Evolutionary conservation across 306 rosid genomes (phyloP).

Genomic region (Lathyrus aphaca): DNA sequence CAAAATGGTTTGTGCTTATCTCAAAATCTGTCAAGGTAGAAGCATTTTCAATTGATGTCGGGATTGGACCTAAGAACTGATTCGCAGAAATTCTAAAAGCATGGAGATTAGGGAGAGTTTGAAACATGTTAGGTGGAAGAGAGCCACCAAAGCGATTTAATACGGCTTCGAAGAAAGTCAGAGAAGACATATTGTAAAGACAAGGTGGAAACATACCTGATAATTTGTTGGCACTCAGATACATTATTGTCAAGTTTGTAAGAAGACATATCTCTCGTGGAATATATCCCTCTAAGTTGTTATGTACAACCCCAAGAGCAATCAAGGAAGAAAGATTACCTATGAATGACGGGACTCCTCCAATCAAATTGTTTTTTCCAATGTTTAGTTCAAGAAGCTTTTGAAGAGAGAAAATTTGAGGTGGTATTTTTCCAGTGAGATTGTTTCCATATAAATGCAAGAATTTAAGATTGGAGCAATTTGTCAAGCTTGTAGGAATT

Average conservation of each 20-base stretch:
- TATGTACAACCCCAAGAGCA: accelerated
- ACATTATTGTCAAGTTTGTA: too few relatives aligned
- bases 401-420: not conserved
- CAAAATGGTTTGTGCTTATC: not conserved
- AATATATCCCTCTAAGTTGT: not conserved
- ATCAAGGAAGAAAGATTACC: not conserved
- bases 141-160: not conserved
- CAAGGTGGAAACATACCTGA: not conserved
- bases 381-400: not conserved
- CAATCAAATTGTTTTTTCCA: accelerated
- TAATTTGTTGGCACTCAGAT: too few relatives aligned
- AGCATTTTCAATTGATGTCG: not conserved
- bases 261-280: not conserved
- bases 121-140: not conserved
- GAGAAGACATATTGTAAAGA: not conserved
- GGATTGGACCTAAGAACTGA: not conserved
- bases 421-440: not conserved
- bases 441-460: accelerated
- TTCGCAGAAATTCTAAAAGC: too few relatives aligned
- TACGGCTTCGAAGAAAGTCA: accelerated
- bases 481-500: not conserved
- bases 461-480: not conserved
- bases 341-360: not conserved
- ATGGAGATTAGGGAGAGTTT: not conserved
- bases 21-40: too few relatives aligned